A percentile compares a stretch with the other conserved stretches of the same genome.
Conservation (phyloP, 73 alveolate genomes). For the Paramecium pentaurelia region DNA sequence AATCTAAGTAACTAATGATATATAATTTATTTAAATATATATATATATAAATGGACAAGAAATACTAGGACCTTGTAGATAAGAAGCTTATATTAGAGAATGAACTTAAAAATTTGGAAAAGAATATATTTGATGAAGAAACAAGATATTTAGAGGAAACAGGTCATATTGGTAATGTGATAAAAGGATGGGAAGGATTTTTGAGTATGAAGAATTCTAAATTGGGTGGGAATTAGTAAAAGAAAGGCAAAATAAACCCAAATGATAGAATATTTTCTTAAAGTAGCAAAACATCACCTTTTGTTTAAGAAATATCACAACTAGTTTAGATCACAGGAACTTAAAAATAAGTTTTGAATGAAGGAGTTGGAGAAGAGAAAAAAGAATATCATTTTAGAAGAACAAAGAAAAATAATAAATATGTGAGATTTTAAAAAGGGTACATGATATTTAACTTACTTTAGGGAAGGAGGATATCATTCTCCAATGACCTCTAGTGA, state of each 20-base stretch:
- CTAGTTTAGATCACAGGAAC: neutral
- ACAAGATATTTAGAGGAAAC: constrained; percentile 27
- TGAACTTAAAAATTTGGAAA: constrained; percentile 20
- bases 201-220: neutral
- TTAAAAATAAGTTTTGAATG: neutral
- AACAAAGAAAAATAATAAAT: neutral
- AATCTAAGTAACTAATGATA: neutral
- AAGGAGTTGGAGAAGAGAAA: neutral
- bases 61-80: neutral
- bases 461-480: neutral
- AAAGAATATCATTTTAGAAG: constrained; percentile 14
- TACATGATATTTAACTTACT: neutral
- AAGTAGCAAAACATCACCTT: constrained; percentile 2
- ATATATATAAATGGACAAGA: neutral
- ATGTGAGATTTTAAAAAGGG: neutral
- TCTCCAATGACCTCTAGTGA: constrained; percentile 31
- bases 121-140: neutral
- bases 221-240: neutral
- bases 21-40: neutral
- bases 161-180: neutral
- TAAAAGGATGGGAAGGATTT: constrained; percentile 39
- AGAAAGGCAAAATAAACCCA: neutral
- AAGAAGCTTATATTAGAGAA: neutral
- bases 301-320: neutral
- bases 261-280: constrained; percentile 19